Conservation (phyloP, 345 rosid genomes). For the Excoecaria agallocha region DNA sequence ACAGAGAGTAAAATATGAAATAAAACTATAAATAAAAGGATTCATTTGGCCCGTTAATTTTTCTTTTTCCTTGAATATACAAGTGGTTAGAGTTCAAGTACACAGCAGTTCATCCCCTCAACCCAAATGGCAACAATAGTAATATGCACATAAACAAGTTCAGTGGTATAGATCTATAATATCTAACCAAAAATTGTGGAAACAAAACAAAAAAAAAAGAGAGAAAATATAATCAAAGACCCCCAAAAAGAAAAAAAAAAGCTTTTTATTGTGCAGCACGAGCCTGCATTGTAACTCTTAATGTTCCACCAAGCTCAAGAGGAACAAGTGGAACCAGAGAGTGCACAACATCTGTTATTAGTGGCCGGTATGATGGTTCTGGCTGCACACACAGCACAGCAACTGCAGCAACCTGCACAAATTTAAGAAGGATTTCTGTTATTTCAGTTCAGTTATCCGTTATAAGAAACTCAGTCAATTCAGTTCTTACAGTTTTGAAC, state of each 20-base stretch:
- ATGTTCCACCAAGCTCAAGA: constrained; percentile 80
- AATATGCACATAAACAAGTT: background rate
- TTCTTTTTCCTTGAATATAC: constrained; percentile 20
- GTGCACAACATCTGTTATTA: constrained; percentile 83
- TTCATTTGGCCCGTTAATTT: no score
- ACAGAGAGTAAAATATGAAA: no score
- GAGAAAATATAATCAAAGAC: no score
- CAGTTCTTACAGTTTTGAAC: no score
- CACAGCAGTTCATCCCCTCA: background rate
- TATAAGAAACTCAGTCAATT: no score
- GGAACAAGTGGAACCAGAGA: constrained; percentile 86
- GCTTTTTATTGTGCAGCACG: no score
- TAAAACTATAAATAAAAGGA: no score
- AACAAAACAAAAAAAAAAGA: background rate
- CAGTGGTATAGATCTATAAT: background rate
- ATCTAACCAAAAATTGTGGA: background rate
- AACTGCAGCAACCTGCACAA: constrained; percentile 87
- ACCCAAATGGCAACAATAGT: background rate
- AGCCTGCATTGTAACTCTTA: constrained; percentile 39
- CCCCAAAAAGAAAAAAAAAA: no score
- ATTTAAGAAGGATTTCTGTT: no score
- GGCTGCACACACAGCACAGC: constrained; percentile 92
- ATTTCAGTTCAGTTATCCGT: no score
- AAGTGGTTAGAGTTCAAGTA: constrained; percentile 14
- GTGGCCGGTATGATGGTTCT: constrained; percentile 86